Base-by-base conservation (phyloP, 345 rosid genomes). In the Citrus trifoliata region DNA sequence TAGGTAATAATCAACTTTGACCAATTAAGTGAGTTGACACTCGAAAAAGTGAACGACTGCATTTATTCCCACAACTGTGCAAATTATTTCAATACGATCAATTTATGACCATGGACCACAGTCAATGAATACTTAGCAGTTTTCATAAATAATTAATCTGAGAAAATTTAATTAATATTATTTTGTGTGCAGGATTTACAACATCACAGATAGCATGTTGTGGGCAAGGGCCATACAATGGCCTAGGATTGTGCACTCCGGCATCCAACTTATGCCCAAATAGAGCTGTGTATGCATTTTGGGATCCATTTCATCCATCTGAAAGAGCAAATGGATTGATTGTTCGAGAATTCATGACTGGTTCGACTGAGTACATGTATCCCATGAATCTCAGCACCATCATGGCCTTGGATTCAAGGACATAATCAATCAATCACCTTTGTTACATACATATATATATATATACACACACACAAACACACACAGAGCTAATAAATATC, bases 301-400 rank as follows among this genome's bases (percentile, higher is more conserved):
- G 99, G 99, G 99, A 96, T 74, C 75, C 92, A 40, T 96, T 90
- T 81, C 98, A 94, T 72, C 99, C 97, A 9, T 76, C 97, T 0
- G 97, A 96, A 81, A 94, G 58, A 79, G 97, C 97, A 12, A 94
- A 85, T 82, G 71, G 88, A 10, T 24, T 91, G 5, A 94, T 96
- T 10, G 95, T 88, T 46, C 78, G 75, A 33, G 76, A 48, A 55
- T 89, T 93, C 79, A 53, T 88, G 84, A 88, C 66, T 1, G 98
- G 95, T 30, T 76, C 85, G 46, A 64, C 78, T 48, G 68, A 80
- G 48, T 89, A 88, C 76, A 93, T 93, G 93, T 71, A 83, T 75
- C 99, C 99, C 22, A 93, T 95, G 99, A 95, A 95, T 67, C 96
- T 95, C 80, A 91, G 89, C 90, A 83, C 97, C 82, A 82, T 90